Evolutionary conservation across 2,329 filamentous ascomycete species (phyloP).

Genomic region (Fusarium clavum): DNA sequence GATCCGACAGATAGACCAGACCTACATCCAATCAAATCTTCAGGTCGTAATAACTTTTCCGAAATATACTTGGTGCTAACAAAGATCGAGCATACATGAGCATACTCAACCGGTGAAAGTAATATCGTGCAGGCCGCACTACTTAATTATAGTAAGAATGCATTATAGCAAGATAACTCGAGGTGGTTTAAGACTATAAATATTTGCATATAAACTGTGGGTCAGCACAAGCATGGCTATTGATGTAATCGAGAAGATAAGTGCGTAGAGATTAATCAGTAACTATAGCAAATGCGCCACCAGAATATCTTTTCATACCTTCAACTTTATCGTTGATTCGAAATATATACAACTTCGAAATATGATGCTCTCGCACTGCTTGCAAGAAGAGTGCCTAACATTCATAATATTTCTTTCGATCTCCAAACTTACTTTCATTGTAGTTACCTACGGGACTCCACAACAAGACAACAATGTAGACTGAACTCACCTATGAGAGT

Average conservation of each 20-base stretch:
- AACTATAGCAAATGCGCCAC: not conserved
- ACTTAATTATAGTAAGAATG: not conserved
- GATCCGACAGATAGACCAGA: not conserved
- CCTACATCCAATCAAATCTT: not conserved
- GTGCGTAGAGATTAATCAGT: not conserved
- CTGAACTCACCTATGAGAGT: not conserved
- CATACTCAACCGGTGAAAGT: not conserved
- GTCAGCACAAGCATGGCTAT: not conserved
- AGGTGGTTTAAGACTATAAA: not conserved
- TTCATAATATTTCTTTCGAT: not conserved
- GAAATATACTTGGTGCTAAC: not conserved
- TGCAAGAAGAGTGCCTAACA: not conserved
- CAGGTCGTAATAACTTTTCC: not conserved
- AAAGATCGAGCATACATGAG: not conserved
- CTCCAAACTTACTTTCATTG: not conserved
- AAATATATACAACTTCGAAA: too few relatives aligned
- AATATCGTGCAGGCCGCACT: not conserved
- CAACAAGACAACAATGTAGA: not conserved
- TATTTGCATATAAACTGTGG: not conserved
- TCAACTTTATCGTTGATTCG: too few relatives aligned
- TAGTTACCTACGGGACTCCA: not conserved
- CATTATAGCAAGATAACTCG: not conserved
- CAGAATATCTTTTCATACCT: not conserved
- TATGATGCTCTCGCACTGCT: too few relatives aligned
- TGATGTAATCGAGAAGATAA: not conserved